phyloP scores from a whole-genome alignment of 768 basidiomycete genomes.

The Suillus subaureus region DNA sequence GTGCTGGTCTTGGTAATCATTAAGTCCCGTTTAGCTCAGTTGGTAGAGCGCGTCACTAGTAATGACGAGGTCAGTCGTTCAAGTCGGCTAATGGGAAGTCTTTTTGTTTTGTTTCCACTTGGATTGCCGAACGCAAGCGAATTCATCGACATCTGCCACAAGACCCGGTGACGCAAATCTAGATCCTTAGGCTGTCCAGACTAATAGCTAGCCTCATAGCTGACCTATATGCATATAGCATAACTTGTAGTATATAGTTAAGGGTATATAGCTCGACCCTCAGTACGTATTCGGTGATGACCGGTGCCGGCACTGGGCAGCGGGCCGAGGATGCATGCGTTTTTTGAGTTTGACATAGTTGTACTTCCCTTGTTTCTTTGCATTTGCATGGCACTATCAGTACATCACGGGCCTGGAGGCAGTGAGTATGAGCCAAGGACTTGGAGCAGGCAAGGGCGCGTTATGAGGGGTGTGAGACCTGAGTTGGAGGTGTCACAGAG shows the following conservation, averaged over 20 bases:
- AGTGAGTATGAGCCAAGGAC: no score
- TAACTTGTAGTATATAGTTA: background rate
- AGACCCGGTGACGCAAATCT: background rate
- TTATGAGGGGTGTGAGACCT: no score
- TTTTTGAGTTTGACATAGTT: no score
- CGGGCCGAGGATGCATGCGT: no score
- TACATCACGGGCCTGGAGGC: no score
- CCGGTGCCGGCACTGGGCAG: no score
- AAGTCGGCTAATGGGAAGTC: constrained; percentile 42
- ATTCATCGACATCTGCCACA: background rate
- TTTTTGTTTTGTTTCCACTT: constrained; percentile 16
- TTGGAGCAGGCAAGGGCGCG: no score
- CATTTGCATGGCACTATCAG: no score
- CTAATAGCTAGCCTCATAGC: background rate
- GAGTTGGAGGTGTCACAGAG: no score
- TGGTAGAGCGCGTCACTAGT: constrained; percentile 51
- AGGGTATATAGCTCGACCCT: background rate
- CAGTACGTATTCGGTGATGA: no score
- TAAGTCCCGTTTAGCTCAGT: constrained; percentile 11
- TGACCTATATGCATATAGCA: background rate
- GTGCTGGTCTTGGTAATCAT: background rate
- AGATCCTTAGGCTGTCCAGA: no score
- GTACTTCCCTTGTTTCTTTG: no score
- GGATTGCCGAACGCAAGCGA: background rate
- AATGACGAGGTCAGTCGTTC: constrained; percentile 48